Evolutionary conservation across 2,329 filamentous ascomycete genomes (phyloP).

Genomic region (Aureobasidium pullulans): DNA sequence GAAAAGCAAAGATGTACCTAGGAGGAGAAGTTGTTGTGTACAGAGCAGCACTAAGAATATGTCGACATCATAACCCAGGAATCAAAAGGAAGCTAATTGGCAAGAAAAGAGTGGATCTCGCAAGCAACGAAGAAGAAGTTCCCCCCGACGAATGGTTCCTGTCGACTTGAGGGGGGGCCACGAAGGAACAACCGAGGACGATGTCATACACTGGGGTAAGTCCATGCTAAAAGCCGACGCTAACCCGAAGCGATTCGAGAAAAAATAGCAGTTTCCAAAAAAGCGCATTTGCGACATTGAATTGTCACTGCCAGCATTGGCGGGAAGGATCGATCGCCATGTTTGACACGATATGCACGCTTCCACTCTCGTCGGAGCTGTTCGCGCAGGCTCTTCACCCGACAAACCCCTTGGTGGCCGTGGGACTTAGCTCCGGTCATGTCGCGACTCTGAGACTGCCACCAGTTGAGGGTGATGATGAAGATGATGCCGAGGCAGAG

Average conservation of each 20-base stretch:
- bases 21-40: not conserved
- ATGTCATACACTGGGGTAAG: constrained; percentile 7
- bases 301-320: not conserved
- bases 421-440: constrained; percentile 77
- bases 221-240: not conserved
- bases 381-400: constrained; percentile 87
- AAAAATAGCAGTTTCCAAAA: constrained; percentile 10
- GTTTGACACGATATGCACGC: constrained; percentile 87
- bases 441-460: constrained; percentile 76
- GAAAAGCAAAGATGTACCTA: not conserved
- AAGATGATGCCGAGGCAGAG: constrained; percentile 40
- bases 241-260: not conserved
- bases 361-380: constrained; percentile 77
- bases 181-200: not conserved
- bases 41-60: constrained; percentile 6
- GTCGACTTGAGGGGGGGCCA: not conserved
- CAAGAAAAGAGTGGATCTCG: constrained; percentile 5
- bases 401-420: constrained; percentile 71
- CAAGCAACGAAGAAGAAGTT: not conserved
- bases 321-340: constrained; percentile 38
- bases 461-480: constrained; percentile 44
- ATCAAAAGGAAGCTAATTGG: not conserved
- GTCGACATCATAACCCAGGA: constrained; percentile 1
- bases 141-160: not conserved
- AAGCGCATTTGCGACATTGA: not conserved